phyloP scores from a whole-genome alignment of 2,329 filamentous ascomycete genomes.

The Alternaria triticimaculans region DNA sequence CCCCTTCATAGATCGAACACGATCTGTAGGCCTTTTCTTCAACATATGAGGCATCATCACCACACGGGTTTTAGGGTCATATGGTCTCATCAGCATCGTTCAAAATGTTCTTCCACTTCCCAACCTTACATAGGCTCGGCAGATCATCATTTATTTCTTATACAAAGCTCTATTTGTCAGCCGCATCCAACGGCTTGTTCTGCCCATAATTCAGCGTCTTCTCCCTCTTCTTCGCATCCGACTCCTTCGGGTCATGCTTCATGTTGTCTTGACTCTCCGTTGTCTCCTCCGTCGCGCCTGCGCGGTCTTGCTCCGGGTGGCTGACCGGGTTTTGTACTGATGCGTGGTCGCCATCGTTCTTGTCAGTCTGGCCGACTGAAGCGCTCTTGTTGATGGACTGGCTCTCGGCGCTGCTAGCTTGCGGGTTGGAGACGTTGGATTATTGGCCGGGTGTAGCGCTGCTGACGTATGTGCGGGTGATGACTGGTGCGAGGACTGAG shows the following conservation, averaged over 20 bases:
- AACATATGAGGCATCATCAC: background rate
- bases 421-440: conserved; percentile 19
- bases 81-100: background rate
- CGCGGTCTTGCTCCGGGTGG: conserved; percentile 11
- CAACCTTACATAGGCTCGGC: too few relatives aligned
- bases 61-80: background rate
- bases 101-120: too few relatives aligned
- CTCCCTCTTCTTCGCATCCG: conserved; percentile 23
- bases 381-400: conserved; percentile 20
- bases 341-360: conserved; percentile 11
- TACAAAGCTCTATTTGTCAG: conserved; percentile 4
- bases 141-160: background rate
- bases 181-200: conserved; percentile 23
- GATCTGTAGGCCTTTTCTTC: rapidly evolving
- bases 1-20: background rate
- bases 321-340: conserved; percentile 20
- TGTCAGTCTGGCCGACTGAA: conserved; percentile 7
- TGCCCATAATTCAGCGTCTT: conserved; percentile 20
- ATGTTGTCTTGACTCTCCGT: conserved; percentile 26
- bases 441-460: conserved; percentile 14
- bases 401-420: conserved; percentile 17
- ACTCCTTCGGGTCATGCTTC: conserved; percentile 25
- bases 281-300: conserved; percentile 18
- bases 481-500: background rate
- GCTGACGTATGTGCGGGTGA: conserved; percentile 12